Percentiles rank a stretch among this genome's conserved stretches.
Conservation (phyloP, 805 yeast species). For the Zygosaccharomyces gambellarensis region DNA sequence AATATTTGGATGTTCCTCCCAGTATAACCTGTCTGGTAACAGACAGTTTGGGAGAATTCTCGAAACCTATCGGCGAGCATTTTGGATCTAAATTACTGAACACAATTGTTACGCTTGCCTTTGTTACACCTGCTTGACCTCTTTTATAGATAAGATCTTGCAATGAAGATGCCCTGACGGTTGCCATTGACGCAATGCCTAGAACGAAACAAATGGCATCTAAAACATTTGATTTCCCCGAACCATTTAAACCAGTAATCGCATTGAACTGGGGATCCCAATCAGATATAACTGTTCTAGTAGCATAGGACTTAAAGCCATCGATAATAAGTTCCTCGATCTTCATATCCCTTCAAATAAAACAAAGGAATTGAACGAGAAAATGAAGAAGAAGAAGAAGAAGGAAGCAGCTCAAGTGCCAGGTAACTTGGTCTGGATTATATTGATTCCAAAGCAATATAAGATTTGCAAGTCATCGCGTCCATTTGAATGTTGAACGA, state of each 20-base stretch:
- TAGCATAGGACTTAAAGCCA: conserved; percentile 96
- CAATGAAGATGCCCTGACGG: conserved; percentile 86
- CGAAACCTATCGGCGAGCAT: conserved; percentile 85
- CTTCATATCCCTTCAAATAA: conserved; percentile 46
- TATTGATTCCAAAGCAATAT: not conserved
- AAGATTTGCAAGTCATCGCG: not conserved
- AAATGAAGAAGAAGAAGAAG: not conserved
- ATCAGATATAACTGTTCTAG: conserved; percentile 87
- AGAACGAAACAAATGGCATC: conserved; percentile 98
- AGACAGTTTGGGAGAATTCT: conserved; percentile 68
- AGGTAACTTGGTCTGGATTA: not conserved
- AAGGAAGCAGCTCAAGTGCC: not conserved
- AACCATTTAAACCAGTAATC: conserved; percentile 95
- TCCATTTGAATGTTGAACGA: not conserved
- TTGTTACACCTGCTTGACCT: conserved; percentile 97
- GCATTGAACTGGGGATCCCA: conserved; percentile 98
- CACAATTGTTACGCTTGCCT: conserved; percentile 93
- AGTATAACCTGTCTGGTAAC: conserved; percentile 87
- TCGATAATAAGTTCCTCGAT: conserved; percentile 96
- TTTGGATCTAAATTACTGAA: conserved; percentile 78
- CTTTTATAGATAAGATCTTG: conserved; percentile 94
- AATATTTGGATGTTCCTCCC: conserved; percentile 88
- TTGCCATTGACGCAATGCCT: conserved; percentile 91
- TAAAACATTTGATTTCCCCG: conserved; percentile 92
- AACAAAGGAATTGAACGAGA: not conserved